Percentiles rank a stretch among this genome's conserved stretches.
These are phyloP conservation scores for Pichia deserticola DNA, from an alignment of 805 yeast genomes.

Conservation along the genomic window DNA sequence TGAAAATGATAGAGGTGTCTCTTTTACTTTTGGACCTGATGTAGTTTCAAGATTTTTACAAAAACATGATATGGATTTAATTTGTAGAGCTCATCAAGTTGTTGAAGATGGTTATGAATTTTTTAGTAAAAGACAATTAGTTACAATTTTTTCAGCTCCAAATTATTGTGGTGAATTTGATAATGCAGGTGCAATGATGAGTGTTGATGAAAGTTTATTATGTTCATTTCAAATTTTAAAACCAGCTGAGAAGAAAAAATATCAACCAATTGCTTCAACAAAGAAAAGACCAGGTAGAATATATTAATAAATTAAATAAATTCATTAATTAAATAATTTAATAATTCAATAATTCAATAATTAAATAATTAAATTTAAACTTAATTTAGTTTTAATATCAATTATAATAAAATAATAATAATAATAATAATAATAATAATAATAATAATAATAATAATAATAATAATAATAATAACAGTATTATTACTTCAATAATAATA, in stretches of 20 bases:
- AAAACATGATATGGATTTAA: constrained; percentile 95
- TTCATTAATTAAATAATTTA: too few relatives aligned
- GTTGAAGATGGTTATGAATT: constrained; percentile 99
- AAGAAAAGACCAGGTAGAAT: constrained; percentile 11
- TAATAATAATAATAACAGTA: too few relatives aligned
- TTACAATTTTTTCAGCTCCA: constrained; percentile 93
- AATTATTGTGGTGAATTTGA: constrained; percentile 99
- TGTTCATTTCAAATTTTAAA: constrained; percentile 96
- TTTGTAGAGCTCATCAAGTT: constrained; percentile 98
- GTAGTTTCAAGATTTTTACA: constrained; percentile 94
- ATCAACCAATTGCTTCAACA: constrained; percentile 17
- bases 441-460: too few relatives aligned
- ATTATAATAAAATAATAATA: too few relatives aligned
- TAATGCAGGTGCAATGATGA: constrained; percentile 99
- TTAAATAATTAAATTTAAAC: too few relatives aligned
- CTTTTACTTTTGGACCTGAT: constrained; percentile 99
- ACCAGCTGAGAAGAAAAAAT: constrained; percentile 95
- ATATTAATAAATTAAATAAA: not conserved
- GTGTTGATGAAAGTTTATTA: constrained; percentile 90
- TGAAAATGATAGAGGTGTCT: constrained; percentile 98
- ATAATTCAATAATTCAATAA: too few relatives aligned
- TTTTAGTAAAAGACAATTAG: constrained; percentile 91
- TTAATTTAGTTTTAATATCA: too few relatives aligned
- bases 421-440: too few relatives aligned
- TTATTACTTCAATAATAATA: too few relatives aligned